A percentile compares a stretch with the other conserved stretches of the same genome.
Conservation (phyloP, 805 yeast genomes). For the Yamadazyma sp. region DNA sequence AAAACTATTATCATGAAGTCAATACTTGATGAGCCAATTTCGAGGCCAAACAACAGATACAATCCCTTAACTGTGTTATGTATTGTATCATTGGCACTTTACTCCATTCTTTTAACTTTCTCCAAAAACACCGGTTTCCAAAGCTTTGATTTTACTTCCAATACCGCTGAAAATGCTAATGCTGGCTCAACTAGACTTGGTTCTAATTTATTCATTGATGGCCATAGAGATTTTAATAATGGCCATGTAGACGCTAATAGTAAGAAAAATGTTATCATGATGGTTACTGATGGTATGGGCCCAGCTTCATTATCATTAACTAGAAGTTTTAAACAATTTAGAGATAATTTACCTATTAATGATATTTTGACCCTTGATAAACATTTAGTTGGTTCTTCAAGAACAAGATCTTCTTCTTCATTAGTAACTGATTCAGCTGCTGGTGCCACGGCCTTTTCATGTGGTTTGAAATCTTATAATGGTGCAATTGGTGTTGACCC, state of each 20-base stretch:
- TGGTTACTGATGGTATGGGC: constrained; percentile 94
- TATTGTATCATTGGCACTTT: constrained; percentile 1
- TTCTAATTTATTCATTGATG: too few relatives aligned
- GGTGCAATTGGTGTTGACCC: constrained; percentile 88
- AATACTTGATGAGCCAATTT: constrained; percentile 4
- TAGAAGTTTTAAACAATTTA: constrained; percentile 64
- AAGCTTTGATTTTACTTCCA: too few relatives aligned
- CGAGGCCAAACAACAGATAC: background rate
- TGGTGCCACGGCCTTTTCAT: constrained; percentile 91
- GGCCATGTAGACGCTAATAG: background rate
- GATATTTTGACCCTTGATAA: constrained; percentile 62
- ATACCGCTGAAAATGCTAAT: background rate
- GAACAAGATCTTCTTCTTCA: constrained; percentile 79
- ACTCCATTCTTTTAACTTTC: constrained; percentile 3
- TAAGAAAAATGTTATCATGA: constrained; percentile 75
- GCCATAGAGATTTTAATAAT: background rate
- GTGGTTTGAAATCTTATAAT: constrained; percentile 77
- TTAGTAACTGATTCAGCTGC: constrained; percentile 92
- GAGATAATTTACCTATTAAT: constrained; percentile 50
- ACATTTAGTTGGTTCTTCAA: constrained; percentile 73
- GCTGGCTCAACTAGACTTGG: too few relatives aligned
- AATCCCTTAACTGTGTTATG: constrained; percentile 1
- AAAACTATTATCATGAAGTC: too few relatives aligned
- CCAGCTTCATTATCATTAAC: constrained; percentile 81
- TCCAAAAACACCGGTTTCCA: background rate